Evolutionary conservation across 208 protist species (phyloP).

Genomic region (Wallacemonas sp.): DNA sequence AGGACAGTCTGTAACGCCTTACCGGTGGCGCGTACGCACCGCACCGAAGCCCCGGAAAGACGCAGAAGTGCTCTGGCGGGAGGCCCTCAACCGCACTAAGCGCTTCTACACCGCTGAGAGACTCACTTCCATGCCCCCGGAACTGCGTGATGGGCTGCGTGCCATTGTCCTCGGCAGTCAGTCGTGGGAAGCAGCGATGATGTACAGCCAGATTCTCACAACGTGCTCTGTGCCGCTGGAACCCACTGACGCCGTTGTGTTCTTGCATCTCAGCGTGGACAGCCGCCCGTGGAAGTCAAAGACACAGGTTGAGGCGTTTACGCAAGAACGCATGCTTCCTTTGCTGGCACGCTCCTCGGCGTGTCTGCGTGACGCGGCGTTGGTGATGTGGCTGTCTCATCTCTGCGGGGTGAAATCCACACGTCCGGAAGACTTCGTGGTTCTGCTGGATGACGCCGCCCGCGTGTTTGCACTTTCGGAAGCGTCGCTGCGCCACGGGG

Average conservation of each 20-base stretch:
- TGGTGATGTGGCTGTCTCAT: conserved; percentile 48
- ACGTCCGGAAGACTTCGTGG: conserved; percentile 46
- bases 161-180: conserved; percentile 15
- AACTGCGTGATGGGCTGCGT: conserved; percentile 11
- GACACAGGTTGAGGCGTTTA: conserved; percentile 26
- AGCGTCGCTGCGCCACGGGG: neutral
- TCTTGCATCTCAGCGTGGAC: conserved; percentile 28
- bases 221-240: neutral
- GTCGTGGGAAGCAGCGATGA: conserved; percentile 25
- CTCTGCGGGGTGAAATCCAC: conserved; percentile 45
- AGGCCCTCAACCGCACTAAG: neutral
- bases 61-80: neutral
- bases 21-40: neutral
- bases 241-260: conserved; percentile 24
- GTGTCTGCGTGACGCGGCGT: conserved; percentile 22
- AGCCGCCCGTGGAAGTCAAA: conserved; percentile 41
- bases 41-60: neutral
- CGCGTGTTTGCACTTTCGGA: neutral
- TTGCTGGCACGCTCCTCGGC: conserved; percentile 14
- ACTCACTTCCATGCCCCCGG: conserved; percentile 9
- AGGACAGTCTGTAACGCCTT: neutral
- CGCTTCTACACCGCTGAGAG: neutral
- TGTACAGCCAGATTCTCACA: conserved; percentile 14
- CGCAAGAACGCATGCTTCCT: conserved; percentile 31
- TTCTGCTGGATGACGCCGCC: conserved; percentile 4